A percentile compares a stretch with the other conserved stretches of the same genome.
These are phyloP conservation scores for Macrolepiota fuliginosa DNA, from an alignment of 768 basidiomycete species.

Conservation along the genomic window DNA sequence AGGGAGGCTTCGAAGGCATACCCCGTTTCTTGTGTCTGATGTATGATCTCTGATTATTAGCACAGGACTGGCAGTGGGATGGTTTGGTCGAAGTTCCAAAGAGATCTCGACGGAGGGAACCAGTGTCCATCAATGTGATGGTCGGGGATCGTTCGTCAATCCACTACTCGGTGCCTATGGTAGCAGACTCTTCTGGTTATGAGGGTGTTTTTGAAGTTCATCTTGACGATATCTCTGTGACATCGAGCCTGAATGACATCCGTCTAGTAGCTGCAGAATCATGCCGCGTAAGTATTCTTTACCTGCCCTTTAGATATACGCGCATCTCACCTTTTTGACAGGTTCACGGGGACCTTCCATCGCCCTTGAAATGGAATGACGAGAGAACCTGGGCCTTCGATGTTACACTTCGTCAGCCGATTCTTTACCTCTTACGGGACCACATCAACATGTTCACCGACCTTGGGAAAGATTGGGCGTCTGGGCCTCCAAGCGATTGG, in stretches of 20 bases:
- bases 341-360: slow-evolving; percentile 73
- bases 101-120: slow-evolving; percentile 55
- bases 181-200: slow-evolving; percentile 71
- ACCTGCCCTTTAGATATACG: slow-evolving; percentile 5
- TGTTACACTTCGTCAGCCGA: slow-evolving; percentile 68
- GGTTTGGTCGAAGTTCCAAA: slow-evolving; percentile 45
- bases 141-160: slow-evolving; percentile 84
- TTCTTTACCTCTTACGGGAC: slow-evolving; percentile 81
- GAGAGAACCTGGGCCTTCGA: slow-evolving; percentile 77
- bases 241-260: slow-evolving; percentile 88
- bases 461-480: slow-evolving; percentile 88
- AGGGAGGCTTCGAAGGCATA: slow-evolving; percentile 85
- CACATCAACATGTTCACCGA: slow-evolving; percentile 95
- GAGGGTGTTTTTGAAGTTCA: slow-evolving; percentile 79
- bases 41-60: not conserved
- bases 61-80: slow-evolving; percentile 93
- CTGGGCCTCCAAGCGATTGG: slow-evolving; percentile 79
- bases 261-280: slow-evolving; percentile 74
- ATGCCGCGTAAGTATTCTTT: slow-evolving; percentile 56
- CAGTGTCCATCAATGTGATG: slow-evolving; percentile 69
- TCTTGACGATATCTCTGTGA: slow-evolving; percentile 72
- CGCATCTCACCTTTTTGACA: slow-evolving; percentile 23
- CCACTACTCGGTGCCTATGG: slow-evolving; percentile 81
- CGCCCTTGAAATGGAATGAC: slow-evolving; percentile 81
- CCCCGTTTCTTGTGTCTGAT: not conserved